Base-by-base conservation (phyloP, 208 protist genomes). In the Strigomonas culicis region DNA sequence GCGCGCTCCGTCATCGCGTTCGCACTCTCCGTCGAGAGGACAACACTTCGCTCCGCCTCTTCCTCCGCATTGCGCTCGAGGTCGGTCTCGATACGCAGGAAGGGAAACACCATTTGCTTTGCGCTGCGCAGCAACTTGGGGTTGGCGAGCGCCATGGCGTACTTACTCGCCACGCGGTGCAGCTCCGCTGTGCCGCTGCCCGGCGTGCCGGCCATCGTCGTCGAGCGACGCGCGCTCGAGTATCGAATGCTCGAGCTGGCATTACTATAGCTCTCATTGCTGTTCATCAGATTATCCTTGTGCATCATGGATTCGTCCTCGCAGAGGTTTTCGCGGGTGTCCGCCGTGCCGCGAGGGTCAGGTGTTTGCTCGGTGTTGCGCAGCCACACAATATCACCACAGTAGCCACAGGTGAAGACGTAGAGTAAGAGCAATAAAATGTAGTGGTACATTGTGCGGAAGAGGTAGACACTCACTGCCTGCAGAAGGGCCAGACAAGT, bases 1-100 rank as follows among this genome's bases (percentile, higher is more conserved):
- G 31, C 30, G 1, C 4, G 30, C 22, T 60, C 30, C 31, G 55
- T 60, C 17, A 60, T 13, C 2, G 3, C 22, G 3, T 6, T 21
- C n/a, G 31, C 31, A 39, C 58, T 60, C 39, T 49, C 25, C 51
- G 24, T 63, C 65, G 56, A 51, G 68, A 25, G n/a, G 28, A 17
- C 30, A 24, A 25, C 25, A 34, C 44, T 60, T 27, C 39, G 30
- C 44, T 60, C 55, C 22, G 30, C 55, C 17, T 46, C 31, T 44
- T 60, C 55, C 31, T 60, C 39, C n/a, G 34, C 34, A 10, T 60
- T 60, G 30, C 19, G 30, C 7, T 60, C 55, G 10, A 85, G 27
- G 57, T 85, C 79, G 2, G 75, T 79, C 49, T 85, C 79, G 22
- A 85, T 80, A 22, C 39, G 79, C 28, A 84, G 60, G 31, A 81